Percentiles rank a stretch among this genome's conserved stretches.
Conservation (phyloP, 2,329 filamentous ascomycete species). For the Cladobotryum mycophilum region DNA sequence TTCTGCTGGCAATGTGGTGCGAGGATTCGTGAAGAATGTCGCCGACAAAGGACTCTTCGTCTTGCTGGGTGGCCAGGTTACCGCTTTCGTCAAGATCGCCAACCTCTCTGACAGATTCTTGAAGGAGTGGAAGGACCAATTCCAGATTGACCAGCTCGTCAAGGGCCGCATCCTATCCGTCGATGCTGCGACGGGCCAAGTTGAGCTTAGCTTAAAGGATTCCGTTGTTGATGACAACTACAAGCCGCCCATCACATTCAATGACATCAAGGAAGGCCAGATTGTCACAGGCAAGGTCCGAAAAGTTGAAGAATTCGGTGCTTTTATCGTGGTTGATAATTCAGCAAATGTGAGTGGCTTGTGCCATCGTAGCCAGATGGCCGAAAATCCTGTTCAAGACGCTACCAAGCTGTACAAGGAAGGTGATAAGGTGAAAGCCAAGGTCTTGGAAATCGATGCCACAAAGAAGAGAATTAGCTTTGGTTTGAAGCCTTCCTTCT, state of each 20-base stretch:
- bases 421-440: conserved; percentile 89
- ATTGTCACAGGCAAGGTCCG: conserved; percentile 83
- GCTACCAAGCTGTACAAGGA: conserved; percentile 85
- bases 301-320: conserved; percentile 91
- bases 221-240: conserved; percentile 79
- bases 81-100: conserved; percentile 75
- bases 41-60: conserved; percentile 87
- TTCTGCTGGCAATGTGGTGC: conserved; percentile 68
- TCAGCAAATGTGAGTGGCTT: conserved; percentile 86
- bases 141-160: conserved; percentile 83
- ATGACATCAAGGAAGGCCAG: conserved; percentile 73
- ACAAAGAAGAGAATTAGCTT: conserved; percentile 78
- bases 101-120: conserved; percentile 87
- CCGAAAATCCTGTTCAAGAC: conserved; percentile 73
- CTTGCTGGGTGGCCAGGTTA: conserved; percentile 71
- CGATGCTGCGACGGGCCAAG: conserved; percentile 60
- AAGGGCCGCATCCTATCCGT: conserved; percentile 75
- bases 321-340: conserved; percentile 84
- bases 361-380: conserved; percentile 89
- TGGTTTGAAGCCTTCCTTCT: conserved; percentile 87
- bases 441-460: conserved; percentile 70
- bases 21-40: conserved; percentile 89
- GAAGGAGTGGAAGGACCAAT: conserved; percentile 91
- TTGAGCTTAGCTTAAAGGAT: conserved; percentile 82
- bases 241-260: conserved; percentile 63